Evolutionary conservation across 2,329 filamentous ascomycete genomes (phyloP), one percentile per base, ranked within the genome.

Genomic region (Neofusicoccum parvum): DNA sequence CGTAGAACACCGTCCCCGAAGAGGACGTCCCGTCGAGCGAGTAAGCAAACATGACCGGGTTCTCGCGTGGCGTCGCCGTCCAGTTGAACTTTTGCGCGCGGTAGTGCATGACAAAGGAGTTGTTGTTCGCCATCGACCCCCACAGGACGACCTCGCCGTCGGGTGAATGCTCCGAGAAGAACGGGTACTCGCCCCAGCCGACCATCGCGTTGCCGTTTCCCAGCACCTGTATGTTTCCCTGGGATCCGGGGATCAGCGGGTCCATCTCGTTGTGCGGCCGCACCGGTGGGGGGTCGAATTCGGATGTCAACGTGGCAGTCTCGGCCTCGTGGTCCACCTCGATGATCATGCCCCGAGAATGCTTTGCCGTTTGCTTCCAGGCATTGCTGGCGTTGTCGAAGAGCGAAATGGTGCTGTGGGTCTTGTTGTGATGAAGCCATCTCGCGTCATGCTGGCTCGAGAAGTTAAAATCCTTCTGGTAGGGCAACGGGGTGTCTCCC

Each of bases 371-470:
- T 2, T 75, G 73, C 69, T 83, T 81, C 43, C 79, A 79, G 11
- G 78, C 81, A 65, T 85, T 80, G 5, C 80, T 82, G 17, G 79
- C 79, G 72, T 87, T 87, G 69, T 86, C 83, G 68, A 82, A 87
- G 59, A 87, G 77, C 5, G 82, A 83, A 65, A 87, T 78, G 9
- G 82, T 72, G 12, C 84, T 84, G 59, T 84, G 79, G 2, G 80
- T 78, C 3, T 72, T 73, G 51, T 82, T 78, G 64, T 81, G 78
- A 10, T 75, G 76, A 17, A 83, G 72, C 69, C 80, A 84, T 56
- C 80, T 79, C 0, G 82, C 83, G 68, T 86, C 78, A 67, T 87
- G 84, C 70, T 87, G 85, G 71, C 81, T 86, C 14, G 79, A 79
- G 63, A 83, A 82, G 36, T 80, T 73, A 65, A 82, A 81, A 54